These are phyloP conservation scores for Camelina neglecta DNA, from an alignment of 345 rosid species.

Conservation along the genomic window DNA sequence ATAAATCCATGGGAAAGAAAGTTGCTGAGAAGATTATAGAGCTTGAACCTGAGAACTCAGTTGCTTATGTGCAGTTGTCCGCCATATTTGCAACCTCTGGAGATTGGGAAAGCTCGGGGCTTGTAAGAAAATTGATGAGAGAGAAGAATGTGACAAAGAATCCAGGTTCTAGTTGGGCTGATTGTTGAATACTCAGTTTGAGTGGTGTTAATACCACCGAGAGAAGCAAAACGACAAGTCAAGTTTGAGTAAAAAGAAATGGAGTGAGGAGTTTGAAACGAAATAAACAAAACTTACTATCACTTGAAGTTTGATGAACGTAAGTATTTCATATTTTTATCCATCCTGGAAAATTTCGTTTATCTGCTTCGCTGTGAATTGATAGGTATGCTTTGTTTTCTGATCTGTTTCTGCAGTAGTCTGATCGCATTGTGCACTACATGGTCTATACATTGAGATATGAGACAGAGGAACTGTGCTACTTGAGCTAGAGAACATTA, in stretches of 20 bases:
- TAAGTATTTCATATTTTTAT: too few relatives aligned
- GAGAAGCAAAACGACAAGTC: constrained; percentile 7
- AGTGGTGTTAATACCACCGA: constrained; percentile 3
- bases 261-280: not conserved
- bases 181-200: constrained; percentile 22
- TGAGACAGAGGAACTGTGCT: not conserved
- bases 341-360: too few relatives aligned
- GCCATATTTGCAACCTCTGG: constrained; percentile 69
- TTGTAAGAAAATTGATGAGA: constrained; percentile 44
- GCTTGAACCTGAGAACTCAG: constrained; percentile 78
- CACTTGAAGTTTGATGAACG: too few relatives aligned
- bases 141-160: constrained; percentile 32
- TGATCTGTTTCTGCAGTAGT: constrained; percentile 10
- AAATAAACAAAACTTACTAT: too few relatives aligned
- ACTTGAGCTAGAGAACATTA: not conserved
- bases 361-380: too few relatives aligned
- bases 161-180: constrained; percentile 42
- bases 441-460: constrained; percentile 17
- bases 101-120: constrained; percentile 78
- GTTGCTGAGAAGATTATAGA: constrained; percentile 70
- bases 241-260: constrained; percentile 9
- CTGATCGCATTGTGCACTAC: not conserved
- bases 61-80: constrained; percentile 77
- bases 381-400: not conserved
- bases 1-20: constrained; percentile 64